Evolutionary conservation across 2,329 filamentous ascomycete genomes (phyloP).

Genomic region (Xylaria sp.): DNA sequence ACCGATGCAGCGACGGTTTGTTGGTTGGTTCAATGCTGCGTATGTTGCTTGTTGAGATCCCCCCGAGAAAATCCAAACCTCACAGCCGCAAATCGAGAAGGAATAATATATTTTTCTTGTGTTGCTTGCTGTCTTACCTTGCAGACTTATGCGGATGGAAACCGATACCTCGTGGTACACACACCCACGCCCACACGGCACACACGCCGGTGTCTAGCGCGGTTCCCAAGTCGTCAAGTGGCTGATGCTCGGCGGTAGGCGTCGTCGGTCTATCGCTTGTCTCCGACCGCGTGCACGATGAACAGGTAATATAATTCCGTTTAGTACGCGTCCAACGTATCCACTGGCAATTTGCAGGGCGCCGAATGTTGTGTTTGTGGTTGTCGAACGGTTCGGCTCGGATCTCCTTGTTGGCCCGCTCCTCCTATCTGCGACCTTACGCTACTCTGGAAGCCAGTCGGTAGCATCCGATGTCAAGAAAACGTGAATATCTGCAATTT

Average conservation of each 20-base stretch:
- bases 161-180: slow-evolving; percentile 15
- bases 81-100: slow-evolving; percentile 4
- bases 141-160: slow-evolving; percentile 5
- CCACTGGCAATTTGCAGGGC: slow-evolving; percentile 19
- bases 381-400: slow-evolving; percentile 9
- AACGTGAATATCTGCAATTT: neutral
- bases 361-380: slow-evolving; percentile 3
- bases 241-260: slow-evolving; percentile 5
- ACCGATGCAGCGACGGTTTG: slow-evolving; percentile 8
- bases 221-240: slow-evolving; percentile 8
- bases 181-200: too few relatives aligned
- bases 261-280: slow-evolving; percentile 7
- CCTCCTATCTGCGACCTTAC: slow-evolving; percentile 1
- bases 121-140: slow-evolving; percentile 20
- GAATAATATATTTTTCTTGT: neutral
- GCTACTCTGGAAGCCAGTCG: slow-evolving; percentile 3
- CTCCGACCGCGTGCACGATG: slow-evolving; percentile 9
- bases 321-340: slow-evolving; percentile 13
- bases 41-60: slow-evolving; percentile 10
- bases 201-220: slow-evolving; percentile 5
- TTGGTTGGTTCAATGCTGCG: neutral
- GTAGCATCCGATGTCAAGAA: slow-evolving; percentile 14
- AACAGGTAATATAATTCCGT: slow-evolving; percentile 4
- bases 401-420: neutral
- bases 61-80: slow-evolving; percentile 14